These are phyloP conservation scores for Colletotrichum sp. DNA, from an alignment of 2,329 filamentous ascomycete genomes.

Conservation along the genomic window DNA sequence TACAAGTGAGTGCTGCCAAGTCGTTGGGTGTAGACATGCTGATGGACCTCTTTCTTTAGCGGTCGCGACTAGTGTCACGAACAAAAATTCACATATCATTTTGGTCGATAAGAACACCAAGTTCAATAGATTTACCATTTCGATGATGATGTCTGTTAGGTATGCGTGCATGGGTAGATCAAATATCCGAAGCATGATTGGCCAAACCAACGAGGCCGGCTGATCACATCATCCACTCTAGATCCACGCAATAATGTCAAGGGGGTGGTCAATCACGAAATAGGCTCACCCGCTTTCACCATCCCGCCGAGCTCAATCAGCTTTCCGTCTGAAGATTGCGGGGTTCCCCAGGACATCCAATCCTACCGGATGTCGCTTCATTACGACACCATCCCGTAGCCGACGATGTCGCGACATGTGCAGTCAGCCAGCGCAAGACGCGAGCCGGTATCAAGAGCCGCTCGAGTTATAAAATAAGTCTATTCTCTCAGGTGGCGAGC, in stretches of 20 bases:
- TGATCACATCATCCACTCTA: conserved; percentile 12
- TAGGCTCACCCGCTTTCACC: conserved; percentile 5
- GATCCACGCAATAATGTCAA: conserved; percentile 14
- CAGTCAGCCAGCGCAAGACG: neutral
- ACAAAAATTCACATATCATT: neutral
- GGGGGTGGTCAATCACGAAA: conserved; percentile 18
- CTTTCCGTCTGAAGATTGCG: neutral
- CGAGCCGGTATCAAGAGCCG: neutral
- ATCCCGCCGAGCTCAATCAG: neutral
- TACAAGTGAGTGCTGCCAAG: neutral
- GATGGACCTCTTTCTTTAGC: neutral
- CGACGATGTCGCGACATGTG: neutral
- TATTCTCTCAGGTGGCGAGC: neutral
- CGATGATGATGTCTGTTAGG: neutral
- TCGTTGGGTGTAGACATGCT: neutral
- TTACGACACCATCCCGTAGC: neutral
- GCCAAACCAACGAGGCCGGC: neutral
- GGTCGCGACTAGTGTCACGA: neutral
- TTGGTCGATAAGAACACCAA: neutral
- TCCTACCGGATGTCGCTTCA: conserved; percentile 5
- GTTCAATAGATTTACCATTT: neutral
- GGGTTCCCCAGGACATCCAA: neutral
- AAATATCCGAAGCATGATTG: neutral
- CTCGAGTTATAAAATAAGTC: neutral
- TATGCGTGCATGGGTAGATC: neutral